Conservation (phyloP, 495 filamentous ascomycete species). For the Penicillium crystallinum region DNA sequence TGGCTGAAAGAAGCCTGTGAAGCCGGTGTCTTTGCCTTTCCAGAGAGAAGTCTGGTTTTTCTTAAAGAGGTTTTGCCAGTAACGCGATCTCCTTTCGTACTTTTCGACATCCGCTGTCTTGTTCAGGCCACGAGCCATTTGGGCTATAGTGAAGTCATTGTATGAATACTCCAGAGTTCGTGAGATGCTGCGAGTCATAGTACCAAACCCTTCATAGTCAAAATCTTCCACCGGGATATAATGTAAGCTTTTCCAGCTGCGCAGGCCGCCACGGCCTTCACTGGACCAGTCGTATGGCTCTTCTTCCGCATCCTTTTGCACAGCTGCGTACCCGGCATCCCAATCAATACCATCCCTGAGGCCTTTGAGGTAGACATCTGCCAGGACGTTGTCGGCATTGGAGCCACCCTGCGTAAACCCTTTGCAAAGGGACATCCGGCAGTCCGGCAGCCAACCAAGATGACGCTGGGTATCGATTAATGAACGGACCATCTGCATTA, state of each 20-base stretch:
- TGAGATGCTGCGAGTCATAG: constrained; percentile 64
- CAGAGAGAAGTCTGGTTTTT: constrained; percentile 44
- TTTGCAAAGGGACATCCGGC: constrained; percentile 65
- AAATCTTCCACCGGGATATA: constrained; percentile 69
- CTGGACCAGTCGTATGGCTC: constrained; percentile 63
- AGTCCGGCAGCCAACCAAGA: constrained; percentile 64
- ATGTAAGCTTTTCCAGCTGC: constrained; percentile 60
- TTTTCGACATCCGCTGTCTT: constrained; percentile 50
- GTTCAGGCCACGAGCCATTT: constrained; percentile 51
- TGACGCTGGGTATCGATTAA: constrained; percentile 68
- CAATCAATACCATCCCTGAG: constrained; percentile 59
- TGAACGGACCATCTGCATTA: constrained; percentile 61
- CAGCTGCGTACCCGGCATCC: constrained; percentile 62
- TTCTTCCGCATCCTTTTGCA: constrained; percentile 63
- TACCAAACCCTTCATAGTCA: constrained; percentile 66
- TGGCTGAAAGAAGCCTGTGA: constrained; percentile 65
- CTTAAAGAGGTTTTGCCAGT: constrained; percentile 71
- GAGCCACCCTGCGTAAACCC: constrained; percentile 67
- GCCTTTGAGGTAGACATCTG: constrained; percentile 70
- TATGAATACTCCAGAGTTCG: constrained; percentile 66
- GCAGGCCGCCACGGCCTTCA: constrained; percentile 68
- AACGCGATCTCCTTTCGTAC: constrained; percentile 56
- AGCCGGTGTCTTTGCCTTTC: constrained; percentile 40
- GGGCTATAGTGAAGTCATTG: constrained; percentile 63
- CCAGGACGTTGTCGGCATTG: constrained; percentile 70